Evolutionary conservation across 257 asterid genomes (phyloP).

Genomic region (Thymus mandschuricus): DNA sequence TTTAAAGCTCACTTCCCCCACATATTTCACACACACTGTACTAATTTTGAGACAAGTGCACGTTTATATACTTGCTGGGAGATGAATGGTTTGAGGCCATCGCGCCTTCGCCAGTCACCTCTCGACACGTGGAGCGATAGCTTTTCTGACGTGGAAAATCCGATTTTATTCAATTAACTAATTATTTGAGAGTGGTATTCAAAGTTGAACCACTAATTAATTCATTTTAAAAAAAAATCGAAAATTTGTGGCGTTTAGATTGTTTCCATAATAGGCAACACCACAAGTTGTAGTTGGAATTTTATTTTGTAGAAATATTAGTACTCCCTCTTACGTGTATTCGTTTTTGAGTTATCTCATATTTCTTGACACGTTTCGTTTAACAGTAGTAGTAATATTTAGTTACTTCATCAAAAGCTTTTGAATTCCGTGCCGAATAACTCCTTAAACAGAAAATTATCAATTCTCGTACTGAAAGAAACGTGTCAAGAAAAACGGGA

Average conservation of each 20-base stretch:
- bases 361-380: too few relatives aligned
- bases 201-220: too few relatives aligned
- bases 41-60: constrained; percentile 10
- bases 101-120: constrained; percentile 23
- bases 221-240: too few relatives aligned
- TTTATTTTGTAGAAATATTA: not conserved
- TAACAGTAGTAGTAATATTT: too few relatives aligned
- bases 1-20: constrained; percentile 28
- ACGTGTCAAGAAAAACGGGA: too few relatives aligned
- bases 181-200: too few relatives aligned
- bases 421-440: too few relatives aligned
- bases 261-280: constrained; percentile 17
- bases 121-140: constrained; percentile 36
- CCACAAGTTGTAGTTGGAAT: not conserved
- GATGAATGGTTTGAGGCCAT: constrained; percentile 39
- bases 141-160: constrained; percentile 29
- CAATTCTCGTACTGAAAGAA: too few relatives aligned
- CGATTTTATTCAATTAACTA: not conserved
- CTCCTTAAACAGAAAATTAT: too few relatives aligned
- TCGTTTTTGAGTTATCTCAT: too few relatives aligned
- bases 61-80: constrained; percentile 26
- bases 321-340: too few relatives aligned
- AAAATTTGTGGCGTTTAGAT: constrained; percentile 14
- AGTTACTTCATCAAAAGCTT: too few relatives aligned
- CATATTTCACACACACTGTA: constrained; percentile 9